Conservation (phyloP, 1,284 basidiomycete species). For the Ceratorhiza oryzae-sativae region DNA sequence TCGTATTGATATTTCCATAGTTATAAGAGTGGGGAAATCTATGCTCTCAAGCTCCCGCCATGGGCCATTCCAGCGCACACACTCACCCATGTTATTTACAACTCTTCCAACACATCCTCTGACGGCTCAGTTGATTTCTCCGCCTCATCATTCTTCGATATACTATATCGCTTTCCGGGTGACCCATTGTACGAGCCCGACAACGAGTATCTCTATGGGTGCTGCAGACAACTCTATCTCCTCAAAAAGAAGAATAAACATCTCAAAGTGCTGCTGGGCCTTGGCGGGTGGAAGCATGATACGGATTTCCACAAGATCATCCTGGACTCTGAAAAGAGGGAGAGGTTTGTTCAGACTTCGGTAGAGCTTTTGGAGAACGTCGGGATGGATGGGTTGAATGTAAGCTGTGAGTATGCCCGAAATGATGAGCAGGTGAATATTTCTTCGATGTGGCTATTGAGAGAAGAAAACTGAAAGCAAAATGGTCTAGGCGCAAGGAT, state of each 20-base stretch:
- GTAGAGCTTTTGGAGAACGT: slow-evolving; percentile 84
- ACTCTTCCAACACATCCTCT: slow-evolving; percentile 86
- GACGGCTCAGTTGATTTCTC: slow-evolving; percentile 89
- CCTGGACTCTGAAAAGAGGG: slow-evolving; percentile 64
- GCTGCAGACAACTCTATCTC: slow-evolving; percentile 90
- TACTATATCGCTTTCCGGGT: slow-evolving; percentile 83
- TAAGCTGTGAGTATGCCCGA: slow-evolving; percentile 87
- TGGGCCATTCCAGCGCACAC: slow-evolving; percentile 79
- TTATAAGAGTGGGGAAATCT: slow-evolving; percentile 75
- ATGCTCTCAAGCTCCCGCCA: slow-evolving; percentile 87
- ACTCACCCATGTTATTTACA: slow-evolving; percentile 87
- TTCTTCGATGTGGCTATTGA: not conserved
- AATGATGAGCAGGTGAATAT: slow-evolving; percentile 61
- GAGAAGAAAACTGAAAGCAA: no score
- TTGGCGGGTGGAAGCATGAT: slow-evolving; percentile 92
- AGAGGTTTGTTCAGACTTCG: slow-evolving; percentile 79
- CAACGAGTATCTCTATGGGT: slow-evolving; percentile 89
- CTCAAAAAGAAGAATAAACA: slow-evolving; percentile 87
- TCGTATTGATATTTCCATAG: not conserved
- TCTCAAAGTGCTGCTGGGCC: slow-evolving; percentile 84
- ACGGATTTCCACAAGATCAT: slow-evolving; percentile 80
- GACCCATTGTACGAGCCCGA: slow-evolving; percentile 87
- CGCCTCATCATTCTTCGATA: slow-evolving; percentile 92
- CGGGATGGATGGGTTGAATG: slow-evolving; percentile 73
- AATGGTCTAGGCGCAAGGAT: slow-evolving; percentile 63